Evolutionary conservation across 164 flowering plant species (phyloP).

Genomic region (Pachysandra terminalis): DNA sequence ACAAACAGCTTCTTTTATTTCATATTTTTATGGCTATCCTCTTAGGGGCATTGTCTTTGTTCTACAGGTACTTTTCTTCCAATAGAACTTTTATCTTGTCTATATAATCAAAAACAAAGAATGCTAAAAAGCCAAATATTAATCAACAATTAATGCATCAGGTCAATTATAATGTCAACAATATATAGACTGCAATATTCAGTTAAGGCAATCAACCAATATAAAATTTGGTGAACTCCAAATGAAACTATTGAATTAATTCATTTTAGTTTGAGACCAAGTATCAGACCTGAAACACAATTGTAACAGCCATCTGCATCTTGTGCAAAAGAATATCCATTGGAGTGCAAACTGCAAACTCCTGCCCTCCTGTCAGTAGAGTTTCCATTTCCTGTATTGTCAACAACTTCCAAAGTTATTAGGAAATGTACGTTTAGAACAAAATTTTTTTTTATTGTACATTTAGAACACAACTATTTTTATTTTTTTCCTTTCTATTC

Average conservation of each 20-base stretch:
- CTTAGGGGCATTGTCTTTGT: neutral
- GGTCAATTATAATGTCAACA: no score
- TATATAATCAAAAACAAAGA: neutral
- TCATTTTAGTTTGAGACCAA: no score
- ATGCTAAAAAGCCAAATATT: no score
- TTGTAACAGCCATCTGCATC: slow-evolving; percentile 61
- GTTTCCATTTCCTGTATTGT: slow-evolving; percentile 47
- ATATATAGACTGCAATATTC: no score
- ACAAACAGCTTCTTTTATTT: no score
- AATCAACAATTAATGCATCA: neutral
- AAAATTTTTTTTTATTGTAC: neutral
- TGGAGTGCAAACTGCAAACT: slow-evolving; percentile 42
- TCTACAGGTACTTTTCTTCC: neutral
- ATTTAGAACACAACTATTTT: no score
- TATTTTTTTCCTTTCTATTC: no score
- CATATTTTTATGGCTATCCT: neutral
- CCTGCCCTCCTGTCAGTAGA: slow-evolving; percentile 40
- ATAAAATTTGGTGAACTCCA: no score
- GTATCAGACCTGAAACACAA: slow-evolving; percentile 53
- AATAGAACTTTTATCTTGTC: neutral
- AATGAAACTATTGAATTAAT: no score
- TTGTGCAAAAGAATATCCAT: slow-evolving; percentile 49
- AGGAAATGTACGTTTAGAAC: slow-evolving; percentile 4
- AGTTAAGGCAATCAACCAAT: no score
- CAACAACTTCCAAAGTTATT: slow-evolving; percentile 13